Evolutionary conservation across 2,329 filamentous ascomycete species (phyloP).

Genomic region (Keithomyces neogunnii): DNA sequence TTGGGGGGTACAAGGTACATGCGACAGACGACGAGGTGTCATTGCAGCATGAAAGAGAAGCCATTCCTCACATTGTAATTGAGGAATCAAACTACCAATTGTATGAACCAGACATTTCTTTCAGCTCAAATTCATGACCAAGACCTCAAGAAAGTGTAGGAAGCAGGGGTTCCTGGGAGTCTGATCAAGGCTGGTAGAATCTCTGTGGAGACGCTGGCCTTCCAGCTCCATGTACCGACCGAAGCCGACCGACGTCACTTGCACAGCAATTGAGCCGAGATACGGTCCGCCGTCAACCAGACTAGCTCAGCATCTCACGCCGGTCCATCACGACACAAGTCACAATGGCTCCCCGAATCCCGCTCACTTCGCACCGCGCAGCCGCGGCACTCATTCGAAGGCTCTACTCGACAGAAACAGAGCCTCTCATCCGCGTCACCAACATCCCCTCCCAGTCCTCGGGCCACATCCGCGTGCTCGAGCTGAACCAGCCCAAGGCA

Average conservation of each 20-base stretch:
- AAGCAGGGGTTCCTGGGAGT: too few relatives aligned
- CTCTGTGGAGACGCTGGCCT: neutral
- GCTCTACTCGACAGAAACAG: conserved; percentile 27
- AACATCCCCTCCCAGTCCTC: conserved; percentile 69
- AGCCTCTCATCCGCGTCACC: conserved; percentile 58
- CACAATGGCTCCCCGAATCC: conserved; percentile 24
- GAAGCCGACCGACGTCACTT: conserved; percentile 3
- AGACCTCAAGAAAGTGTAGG: too few relatives aligned
- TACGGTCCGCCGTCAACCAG: neutral
- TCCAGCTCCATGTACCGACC: conserved; percentile 4
- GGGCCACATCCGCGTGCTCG: conserved; percentile 80
- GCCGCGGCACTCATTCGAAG: conserved; percentile 16
- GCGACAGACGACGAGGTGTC: too few relatives aligned
- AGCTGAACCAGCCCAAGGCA: conserved; percentile 74
- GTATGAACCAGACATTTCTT: too few relatives aligned
- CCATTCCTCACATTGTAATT: too few relatives aligned
- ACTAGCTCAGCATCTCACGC: too few relatives aligned
- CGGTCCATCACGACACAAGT: neutral
- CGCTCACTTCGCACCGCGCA: conserved; percentile 8
- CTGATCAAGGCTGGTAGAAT: too few relatives aligned
- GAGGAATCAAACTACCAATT: too few relatives aligned
- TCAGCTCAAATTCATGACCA: too few relatives aligned
- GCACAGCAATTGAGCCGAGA: neutral
- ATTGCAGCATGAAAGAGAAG: too few relatives aligned
- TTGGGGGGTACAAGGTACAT: too few relatives aligned